Evolutionary conservation across 805 yeast genomes (phyloP), one percentile per base, ranked within the genome.

Genomic region (Lipomyces yamadae): DNA sequence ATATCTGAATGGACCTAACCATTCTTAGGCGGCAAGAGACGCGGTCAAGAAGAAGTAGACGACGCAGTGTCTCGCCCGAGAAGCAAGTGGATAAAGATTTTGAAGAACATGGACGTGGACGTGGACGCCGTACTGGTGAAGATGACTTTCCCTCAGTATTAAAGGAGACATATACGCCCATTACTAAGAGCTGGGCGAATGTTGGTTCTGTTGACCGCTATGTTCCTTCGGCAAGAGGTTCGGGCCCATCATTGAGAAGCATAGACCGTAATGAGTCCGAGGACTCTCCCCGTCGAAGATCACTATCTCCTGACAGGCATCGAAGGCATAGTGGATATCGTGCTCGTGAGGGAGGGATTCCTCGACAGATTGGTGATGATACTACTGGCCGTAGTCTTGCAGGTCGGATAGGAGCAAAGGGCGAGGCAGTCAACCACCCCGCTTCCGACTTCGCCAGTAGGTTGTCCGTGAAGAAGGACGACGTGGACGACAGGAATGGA

Each of bases 11-110:
- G 48, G n/a, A 42, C 15, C n/a, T n/a, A 15, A 15, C 18, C 24
- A 15, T 1, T 7, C 34, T 29, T 18, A 52, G 55, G 4, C 30
- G n/a, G 10, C 55, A 52, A 52, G 55, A 52, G 34, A 29, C 55
- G 1, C 55, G 55, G 34, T 52, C 34, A 29, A 52, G 34, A 32
- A 52, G 34, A 32, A 6, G 13, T 33, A 56, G 67, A 33, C 59
- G 67, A n/a, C 67, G 67, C 24, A 64, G 67, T 42, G 60, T 52
- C 11, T 60, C 67, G 13, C 67, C 67, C 2, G 50, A 53, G 35
- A 45, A 55, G 33, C 11, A 8, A 32, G 37, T n/a, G 13, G n/a
- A 52, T 52, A 52, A 29, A 34, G 55, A 52, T 8, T 29, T 56
- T 48, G 30, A 32, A 30, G 37, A 29, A 33, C 13, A 15, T 13